Evolutionary conservation across 108 stramenopile genomes (phyloP).

Genomic region (Nannochloropsis salina): DNA sequence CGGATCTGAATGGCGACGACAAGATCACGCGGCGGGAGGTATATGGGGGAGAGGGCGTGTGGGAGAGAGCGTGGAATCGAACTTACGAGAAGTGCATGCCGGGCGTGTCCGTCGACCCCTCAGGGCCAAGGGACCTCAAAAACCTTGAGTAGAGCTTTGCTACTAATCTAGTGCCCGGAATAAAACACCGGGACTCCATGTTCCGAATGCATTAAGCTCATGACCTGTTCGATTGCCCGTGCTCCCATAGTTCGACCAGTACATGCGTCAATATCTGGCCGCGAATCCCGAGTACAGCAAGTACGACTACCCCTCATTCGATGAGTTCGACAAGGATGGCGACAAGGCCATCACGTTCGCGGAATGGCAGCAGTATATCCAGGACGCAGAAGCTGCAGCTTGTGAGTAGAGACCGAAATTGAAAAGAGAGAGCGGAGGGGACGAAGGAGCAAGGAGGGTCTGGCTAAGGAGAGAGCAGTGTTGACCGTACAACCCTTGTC

Average conservation of each 20-base stretch:
- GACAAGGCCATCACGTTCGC: background rate
- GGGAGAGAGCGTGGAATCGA: background rate
- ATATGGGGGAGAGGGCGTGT: background rate
- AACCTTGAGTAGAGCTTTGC: too few species aligned
- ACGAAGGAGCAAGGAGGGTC: background rate
- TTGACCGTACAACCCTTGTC: background rate
- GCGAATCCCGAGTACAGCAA: conserved; percentile 17
- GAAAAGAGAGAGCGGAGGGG: background rate
- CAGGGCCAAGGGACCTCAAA: too few species aligned
- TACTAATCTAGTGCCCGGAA: too few species aligned
- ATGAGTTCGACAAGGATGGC: conserved; percentile 12
- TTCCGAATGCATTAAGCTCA: too few species aligned
- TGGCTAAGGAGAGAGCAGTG: background rate
- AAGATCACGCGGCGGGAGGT: background rate
- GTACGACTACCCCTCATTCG: background rate
- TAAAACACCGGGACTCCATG: too few species aligned
- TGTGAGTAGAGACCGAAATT: background rate
- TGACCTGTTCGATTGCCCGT: too few species aligned
- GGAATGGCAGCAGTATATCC: conserved; percentile 15
- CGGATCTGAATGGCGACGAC: background rate
- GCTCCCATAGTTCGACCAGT: conserved; percentile 1
- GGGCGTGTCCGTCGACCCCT: too few species aligned
- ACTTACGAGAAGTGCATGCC: too few species aligned
- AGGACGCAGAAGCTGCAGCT: background rate
- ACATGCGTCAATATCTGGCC: conserved; percentile 17